Percentiles rank a stretch among this genome's conserved stretches.
phyloP scores from a whole-genome alignment of 208 protist species.

The Acanthamoeba royreba region DNA sequence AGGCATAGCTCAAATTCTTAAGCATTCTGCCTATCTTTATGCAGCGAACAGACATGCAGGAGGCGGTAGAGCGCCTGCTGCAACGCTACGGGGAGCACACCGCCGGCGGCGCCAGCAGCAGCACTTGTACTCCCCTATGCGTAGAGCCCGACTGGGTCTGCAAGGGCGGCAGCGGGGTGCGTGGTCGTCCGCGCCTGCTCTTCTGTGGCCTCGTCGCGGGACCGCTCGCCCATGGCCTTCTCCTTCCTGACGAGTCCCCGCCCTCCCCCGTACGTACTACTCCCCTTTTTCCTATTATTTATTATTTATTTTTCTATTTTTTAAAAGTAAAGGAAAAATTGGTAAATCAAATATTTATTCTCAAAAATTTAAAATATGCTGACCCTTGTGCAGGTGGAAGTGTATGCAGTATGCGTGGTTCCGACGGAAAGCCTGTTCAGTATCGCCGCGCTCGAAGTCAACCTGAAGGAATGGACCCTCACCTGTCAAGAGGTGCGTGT shows the following conservation, averaged over 20 bases:
- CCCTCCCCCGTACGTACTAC: neutral
- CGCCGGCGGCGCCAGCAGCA: too few relatives aligned
- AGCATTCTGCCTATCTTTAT: too few relatives aligned
- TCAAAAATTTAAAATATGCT: too few relatives aligned
- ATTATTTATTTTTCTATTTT: neutral
- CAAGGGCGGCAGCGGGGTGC: too few relatives aligned
- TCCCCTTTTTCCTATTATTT: neutral
- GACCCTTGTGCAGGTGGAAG: neutral
- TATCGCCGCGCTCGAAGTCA: neutral
- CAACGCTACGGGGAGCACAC: too few relatives aligned
- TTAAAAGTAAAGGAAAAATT: neutral
- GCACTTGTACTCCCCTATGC: too few relatives aligned
- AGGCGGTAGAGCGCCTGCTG: too few relatives aligned
- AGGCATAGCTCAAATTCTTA: too few relatives aligned
- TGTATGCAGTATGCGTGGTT: slow-evolving; percentile 3
- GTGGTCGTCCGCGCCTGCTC: neutral
- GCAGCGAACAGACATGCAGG: too few relatives aligned
- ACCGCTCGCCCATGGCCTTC: neutral
- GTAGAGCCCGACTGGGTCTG: too few relatives aligned
- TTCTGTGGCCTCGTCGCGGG: neutral
- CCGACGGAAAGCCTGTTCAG: neutral
- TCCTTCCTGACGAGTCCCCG: neutral
- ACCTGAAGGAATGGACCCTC: slow-evolving; percentile 25
- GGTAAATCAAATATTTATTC: neutral
- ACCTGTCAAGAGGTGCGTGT: neutral